A percentile compares a stretch with the other conserved stretches of the same genome.
Conservation (phyloP, 2,329 filamentous ascomycete species). For the Ilyonectria robusta region DNA sequence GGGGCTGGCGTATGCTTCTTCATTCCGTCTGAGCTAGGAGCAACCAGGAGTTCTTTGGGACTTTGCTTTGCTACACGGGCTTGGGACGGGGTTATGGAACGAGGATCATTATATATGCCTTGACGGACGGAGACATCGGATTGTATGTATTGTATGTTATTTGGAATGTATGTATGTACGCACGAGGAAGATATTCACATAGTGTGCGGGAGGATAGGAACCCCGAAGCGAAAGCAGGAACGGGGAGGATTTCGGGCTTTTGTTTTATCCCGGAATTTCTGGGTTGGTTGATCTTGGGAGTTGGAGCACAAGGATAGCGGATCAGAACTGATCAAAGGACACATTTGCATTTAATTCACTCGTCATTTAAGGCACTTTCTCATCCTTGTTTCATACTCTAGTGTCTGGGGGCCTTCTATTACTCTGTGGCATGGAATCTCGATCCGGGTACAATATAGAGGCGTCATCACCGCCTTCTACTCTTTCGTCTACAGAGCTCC, state of each 20-base stretch:
- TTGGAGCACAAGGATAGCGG: conserved; percentile 6
- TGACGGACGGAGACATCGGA: not conserved
- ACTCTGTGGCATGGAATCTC: not conserved
- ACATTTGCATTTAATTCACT: conserved; percentile 4
- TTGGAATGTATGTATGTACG: not conserved
- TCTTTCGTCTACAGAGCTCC: not conserved
- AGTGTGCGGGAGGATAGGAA: not conserved
- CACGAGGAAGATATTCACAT: conserved; percentile 4
- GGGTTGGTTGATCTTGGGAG: not conserved
- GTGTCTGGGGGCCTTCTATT: not conserved
- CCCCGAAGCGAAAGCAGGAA: not conserved
- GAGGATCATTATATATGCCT: conserved; percentile 7
- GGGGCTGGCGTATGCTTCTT: conserved; percentile 2
- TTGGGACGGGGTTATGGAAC: conserved; percentile 1
- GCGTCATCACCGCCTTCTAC: conserved; percentile 5
- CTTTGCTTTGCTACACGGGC: conserved; percentile 5
- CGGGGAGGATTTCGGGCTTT: not conserved
- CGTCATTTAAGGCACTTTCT: not conserved
- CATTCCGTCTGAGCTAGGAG: not conserved
- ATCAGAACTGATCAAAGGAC: conserved; percentile 8
- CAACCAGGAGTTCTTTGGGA: not conserved
- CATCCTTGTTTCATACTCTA: too few species aligned
- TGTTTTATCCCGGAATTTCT: not conserved
- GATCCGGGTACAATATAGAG: not conserved
- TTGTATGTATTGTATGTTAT: conserved; percentile 14